Evolutionary conservation across 2,329 filamentous ascomycete species (phyloP).

Genomic region (Monosporascus sp.): DNA sequence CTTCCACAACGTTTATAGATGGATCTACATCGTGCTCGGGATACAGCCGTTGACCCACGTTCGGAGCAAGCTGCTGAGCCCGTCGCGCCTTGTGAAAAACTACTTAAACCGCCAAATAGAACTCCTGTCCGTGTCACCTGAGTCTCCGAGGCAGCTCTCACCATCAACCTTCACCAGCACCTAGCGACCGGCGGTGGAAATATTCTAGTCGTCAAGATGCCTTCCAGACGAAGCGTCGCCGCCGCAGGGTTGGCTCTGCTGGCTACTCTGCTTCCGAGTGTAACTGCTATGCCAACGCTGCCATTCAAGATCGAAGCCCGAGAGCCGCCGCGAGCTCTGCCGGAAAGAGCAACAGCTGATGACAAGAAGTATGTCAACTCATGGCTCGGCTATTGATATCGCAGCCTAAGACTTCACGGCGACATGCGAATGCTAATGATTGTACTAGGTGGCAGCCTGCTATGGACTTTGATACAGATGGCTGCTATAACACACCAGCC

Average conservation of each 20-base stretch:
- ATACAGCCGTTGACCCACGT: too few relatives aligned
- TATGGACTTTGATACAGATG: slow-evolving; percentile 31
- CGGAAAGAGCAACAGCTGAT: slow-evolving; percentile 20
- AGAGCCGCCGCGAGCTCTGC: slow-evolving; percentile 21
- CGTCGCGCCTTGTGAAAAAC: too few relatives aligned
- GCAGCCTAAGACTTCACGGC: too few relatives aligned
- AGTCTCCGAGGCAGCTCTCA: too few relatives aligned
- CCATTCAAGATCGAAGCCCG: slow-evolving; percentile 16
- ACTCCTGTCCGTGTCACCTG: too few relatives aligned
- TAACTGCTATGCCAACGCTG: slow-evolving; percentile 12
- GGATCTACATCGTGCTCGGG: too few relatives aligned
- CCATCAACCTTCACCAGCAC: too few relatives aligned
- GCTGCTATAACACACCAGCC: slow-evolving; percentile 36
- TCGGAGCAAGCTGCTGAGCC: too few relatives aligned
- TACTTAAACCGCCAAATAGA: too few relatives aligned
- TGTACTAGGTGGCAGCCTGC: slow-evolving; percentile 20
- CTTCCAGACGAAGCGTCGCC: slow-evolving; percentile 14
- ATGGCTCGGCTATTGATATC: not conserved
- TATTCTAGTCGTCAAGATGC: slow-evolving; percentile 12
- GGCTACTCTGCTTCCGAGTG: slow-evolving; percentile 10
- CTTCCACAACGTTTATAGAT: too few relatives aligned
- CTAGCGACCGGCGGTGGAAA: too few relatives aligned
- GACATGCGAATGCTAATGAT: too few relatives aligned
- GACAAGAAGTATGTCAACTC: slow-evolving; percentile 19
- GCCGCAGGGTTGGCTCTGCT: slow-evolving; percentile 17